Base-by-base conservation (phyloP, 2,329 filamentous ascomycete genomes). In the Penicillium nordicum region DNA sequence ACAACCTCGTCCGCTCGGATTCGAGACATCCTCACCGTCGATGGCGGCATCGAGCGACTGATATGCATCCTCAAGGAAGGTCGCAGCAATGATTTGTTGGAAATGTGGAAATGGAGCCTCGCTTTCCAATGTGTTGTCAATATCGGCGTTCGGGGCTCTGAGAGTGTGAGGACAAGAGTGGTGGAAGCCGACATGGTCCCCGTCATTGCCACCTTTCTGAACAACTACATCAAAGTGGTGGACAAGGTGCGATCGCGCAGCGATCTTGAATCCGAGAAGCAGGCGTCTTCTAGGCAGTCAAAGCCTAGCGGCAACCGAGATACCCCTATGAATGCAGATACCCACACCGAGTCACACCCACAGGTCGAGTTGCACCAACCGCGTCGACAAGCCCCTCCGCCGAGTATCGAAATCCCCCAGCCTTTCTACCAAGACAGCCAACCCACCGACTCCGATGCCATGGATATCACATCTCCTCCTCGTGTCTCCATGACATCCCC, bases 31-130 rank as follows among this genome's bases (percentile, higher is more conserved):
- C 84, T 99, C 63, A 97, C 93, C 55, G 91, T 99, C 78, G 94
- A 99, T 88, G 94, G 94, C 76, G 94, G 94, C 60, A 94, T 99
- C 74, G 94, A 99, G 79, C 82, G 93, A 63, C 81, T 99, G 66
- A 90, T 99, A 72, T 97, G 92, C 83, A 97, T 99, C 71, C 84
- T 99, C 74, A 99, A 99, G 77, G 91, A 96, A 76, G 94, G 94
- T 61, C 84, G 94, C 72, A 97, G 90, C 78, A 95, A 92, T 76
- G 93, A 99, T 74, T 88, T 97, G 87, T 97, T 97, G 93, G 93
- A 97, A 74, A 96, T 96, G 90, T 99, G 94, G 94, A 97, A 97
- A 78, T 99, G 94, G 94, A 99, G 97, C 71, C 83, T 99, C 61
- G 94, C 94, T 51, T 99, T 99, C 75, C 94, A 97, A 76, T 99